A percentile compares a stretch with the other conserved stretches of the same genome.
Evolutionary conservation across 129 eudicot species (phyloP).

Genomic region (Sambucus nigra): DNA sequence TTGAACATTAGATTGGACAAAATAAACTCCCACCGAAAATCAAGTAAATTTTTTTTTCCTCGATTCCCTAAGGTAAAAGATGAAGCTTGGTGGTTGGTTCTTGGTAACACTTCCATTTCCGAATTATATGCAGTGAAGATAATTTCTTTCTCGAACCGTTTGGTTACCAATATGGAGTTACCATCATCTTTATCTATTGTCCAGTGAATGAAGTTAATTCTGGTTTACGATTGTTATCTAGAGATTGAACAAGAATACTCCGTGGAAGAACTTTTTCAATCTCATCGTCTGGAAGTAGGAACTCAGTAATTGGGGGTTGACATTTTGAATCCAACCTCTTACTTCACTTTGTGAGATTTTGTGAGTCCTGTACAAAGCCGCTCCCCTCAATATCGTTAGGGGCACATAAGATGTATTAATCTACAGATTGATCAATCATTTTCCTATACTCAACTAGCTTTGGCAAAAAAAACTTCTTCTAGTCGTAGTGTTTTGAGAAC

Average conservation of each 20-base stretch:
- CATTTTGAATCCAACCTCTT: no score
- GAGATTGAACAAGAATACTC: conserved; percentile 72
- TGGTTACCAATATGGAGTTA: conserved; percentile 67
- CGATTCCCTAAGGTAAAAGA: conserved; percentile 89
- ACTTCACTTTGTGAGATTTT: no score
- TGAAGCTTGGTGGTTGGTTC: conserved; percentile 95
- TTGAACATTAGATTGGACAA: conserved; percentile 66
- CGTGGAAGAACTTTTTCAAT: conserved; percentile 30
- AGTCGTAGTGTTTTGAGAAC: no score
- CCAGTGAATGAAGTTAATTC: conserved; percentile 75
- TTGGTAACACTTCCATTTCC: conserved; percentile 65
- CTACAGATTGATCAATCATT: no score
- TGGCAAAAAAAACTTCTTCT: no score
- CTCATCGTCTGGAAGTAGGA: conserved; percentile 13
- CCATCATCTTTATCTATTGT: conserved; percentile 43
- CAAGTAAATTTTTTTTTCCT: conserved; percentile 69
- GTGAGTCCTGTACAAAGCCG: no score
- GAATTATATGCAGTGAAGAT: conserved; percentile 73
- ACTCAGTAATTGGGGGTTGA: no score
- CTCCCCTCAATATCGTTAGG: no score
- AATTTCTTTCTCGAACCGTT: conserved; percentile 55
- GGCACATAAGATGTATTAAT: no score
- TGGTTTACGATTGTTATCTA: conserved; percentile 87
- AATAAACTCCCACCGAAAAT: conserved; percentile 35
- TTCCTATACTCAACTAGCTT: no score